phyloP scores from a whole-genome alignment of 2,329 filamentous ascomycete genomes.

The Dactylellina parvicollis region DNA sequence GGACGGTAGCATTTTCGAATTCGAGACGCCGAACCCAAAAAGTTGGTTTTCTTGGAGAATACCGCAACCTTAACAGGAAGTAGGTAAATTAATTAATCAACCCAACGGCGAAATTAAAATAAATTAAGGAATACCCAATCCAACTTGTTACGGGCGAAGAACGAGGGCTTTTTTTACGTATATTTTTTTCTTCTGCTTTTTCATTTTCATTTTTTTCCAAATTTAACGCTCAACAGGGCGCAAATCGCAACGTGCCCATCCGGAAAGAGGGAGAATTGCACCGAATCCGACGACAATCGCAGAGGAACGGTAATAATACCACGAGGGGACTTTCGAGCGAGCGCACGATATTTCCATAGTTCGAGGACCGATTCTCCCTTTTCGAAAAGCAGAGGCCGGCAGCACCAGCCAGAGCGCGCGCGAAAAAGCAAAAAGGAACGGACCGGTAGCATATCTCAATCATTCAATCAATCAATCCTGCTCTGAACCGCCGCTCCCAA shows the following conservation, averaged over 20 bases:
- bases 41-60: conserved; percentile 14
- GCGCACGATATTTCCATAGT: background rate
- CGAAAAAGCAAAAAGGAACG: conserved; percentile 38
- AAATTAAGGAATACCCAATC: conserved; percentile 31
- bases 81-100: background rate
- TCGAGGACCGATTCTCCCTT: background rate
- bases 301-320: background rate
- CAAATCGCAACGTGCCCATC: conserved; percentile 3
- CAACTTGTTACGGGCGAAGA: conserved; percentile 5
- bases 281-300: conserved; percentile 18
- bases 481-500: conserved; percentile 15
- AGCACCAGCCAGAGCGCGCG: conserved; percentile 9
- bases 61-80: conserved; percentile 37
- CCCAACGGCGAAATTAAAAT: conserved; percentile 15
- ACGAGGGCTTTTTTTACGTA: conserved; percentile 33
- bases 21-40: conserved; percentile 7
- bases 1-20: background rate
- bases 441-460: conserved; percentile 14
- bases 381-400: conserved; percentile 9
- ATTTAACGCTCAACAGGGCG: conserved; percentile 16
- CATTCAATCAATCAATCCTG: background rate
- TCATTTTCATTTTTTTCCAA: background rate
- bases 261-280: conserved; percentile 15
- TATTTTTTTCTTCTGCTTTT: conserved; percentile 11
- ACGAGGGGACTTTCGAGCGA: background rate